Evolutionary conservation across 2,329 filamentous ascomycete genomes (phyloP).

Genomic region (Fusarium newnesense): DNA sequence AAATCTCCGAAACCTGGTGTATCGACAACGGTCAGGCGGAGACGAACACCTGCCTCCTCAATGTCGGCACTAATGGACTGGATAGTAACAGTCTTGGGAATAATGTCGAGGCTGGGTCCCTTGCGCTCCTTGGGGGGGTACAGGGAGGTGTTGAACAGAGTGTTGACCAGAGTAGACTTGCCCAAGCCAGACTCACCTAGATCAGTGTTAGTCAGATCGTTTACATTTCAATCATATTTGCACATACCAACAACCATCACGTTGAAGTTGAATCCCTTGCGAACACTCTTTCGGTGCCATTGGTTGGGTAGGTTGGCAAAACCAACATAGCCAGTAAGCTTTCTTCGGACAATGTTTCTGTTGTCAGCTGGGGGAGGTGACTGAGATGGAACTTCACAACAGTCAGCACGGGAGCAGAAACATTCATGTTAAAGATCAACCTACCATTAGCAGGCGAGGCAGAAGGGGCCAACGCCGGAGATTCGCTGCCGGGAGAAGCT

Average conservation of each 20-base stretch:
- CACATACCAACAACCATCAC: conserved; percentile 98
- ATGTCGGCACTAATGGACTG: conserved; percentile 97
- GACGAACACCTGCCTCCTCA: conserved; percentile 96
- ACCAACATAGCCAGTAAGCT: conserved; percentile 97
- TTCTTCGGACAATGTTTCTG: conserved; percentile 97
- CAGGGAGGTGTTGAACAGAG: conserved; percentile 98
- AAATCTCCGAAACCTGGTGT: conserved; percentile 99
- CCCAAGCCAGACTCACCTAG: conserved; percentile 97
- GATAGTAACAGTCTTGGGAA: conserved; percentile 96
- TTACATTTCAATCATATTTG: neutral
- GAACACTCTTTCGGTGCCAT: conserved; percentile 99
- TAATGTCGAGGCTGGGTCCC: conserved; percentile 95
- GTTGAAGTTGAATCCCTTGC: conserved; percentile 99
- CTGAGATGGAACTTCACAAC: conserved; percentile 47
- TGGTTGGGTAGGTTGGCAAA: conserved; percentile 99
- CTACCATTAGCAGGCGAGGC: conserved; percentile 55
- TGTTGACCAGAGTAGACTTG: conserved; percentile 99
- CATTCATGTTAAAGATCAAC: conserved; percentile 17
- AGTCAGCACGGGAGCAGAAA: conserved; percentile 4
- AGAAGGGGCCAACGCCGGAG: conserved; percentile 55
- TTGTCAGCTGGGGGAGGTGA: conserved; percentile 67
- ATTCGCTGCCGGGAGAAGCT: conserved; percentile 60
- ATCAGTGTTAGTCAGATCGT: neutral
- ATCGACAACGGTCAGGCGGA: conserved; percentile 95
- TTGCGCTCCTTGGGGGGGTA: conserved; percentile 99